Base-by-base conservation (phyloP, 257 asterid genomes). In the Cruciata laevipes region DNA sequence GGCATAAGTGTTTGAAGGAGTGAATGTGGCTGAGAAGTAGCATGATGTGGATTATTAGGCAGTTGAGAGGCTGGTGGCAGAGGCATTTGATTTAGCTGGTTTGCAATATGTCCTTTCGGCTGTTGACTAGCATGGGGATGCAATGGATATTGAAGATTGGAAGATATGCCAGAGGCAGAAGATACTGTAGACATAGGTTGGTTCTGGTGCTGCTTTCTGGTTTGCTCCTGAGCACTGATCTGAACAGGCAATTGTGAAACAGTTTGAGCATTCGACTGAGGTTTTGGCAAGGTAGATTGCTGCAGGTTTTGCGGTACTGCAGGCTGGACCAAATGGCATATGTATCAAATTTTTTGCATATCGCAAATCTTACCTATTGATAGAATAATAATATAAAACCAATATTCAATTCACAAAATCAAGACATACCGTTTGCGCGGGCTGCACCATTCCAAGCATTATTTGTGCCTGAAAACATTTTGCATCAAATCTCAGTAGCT, bases 381-480 rank as follows among this genome's bases (percentile, higher is more conserved):
- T 12, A 66, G 38, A 52, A 66, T 57, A n/a, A n/a, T n/a, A n/a
- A n/a, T n/a, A n/a, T n/a, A 30, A 3, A 49, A 75, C 61, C 65
- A 74, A 37, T 40, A 42, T 37, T 30, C 35, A 74, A 58, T 32
- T 8, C 33, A 16, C 44, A 40, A 37, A 64, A 64, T 35, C 18
- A 12, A 53, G 8, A 77, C 86, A 71, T 88, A 94, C 99, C 65
- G 85, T 71, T 74, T 87, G 94, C 1, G 95, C 80, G 61, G 96
- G 74, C 75, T 84, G 89, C 83, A 94, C 95, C 99, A 94, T 94
- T 67, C 97, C 96, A 24, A 94, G 96, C 97, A 90, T 88, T 66
- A 94, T 87, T 77, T 94, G 99, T 31, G 96, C 99, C 99, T 94
- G 53, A 40, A 61, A 76, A 60, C 69, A 59, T 24, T 69, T 58